Evolutionary conservation across 1,284 basidiomycete genomes (phyloP).

Genomic region (Cutaneotrichosporon dermatis): DNA sequence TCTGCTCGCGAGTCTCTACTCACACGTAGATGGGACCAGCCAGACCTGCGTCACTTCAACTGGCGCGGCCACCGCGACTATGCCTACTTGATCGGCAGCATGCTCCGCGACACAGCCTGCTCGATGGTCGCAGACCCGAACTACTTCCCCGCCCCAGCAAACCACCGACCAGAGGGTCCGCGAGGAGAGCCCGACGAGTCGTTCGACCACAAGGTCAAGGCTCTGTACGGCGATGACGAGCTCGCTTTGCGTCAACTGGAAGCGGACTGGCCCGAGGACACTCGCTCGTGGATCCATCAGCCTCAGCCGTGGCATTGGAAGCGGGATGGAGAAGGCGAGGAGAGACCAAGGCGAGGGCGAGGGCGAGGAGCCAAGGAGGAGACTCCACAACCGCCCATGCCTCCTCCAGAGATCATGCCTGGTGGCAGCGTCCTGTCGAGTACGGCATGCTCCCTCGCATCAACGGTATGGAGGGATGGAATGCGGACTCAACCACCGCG

Average conservation of each 20-base stretch:
- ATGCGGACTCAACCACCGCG: conserved; percentile 26
- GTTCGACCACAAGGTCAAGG: conserved; percentile 5
- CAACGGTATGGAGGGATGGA: conserved; percentile 38
- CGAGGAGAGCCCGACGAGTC: not conserved
- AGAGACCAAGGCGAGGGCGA: no score
- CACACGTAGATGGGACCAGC: conserved; percentile 39
- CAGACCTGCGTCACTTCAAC: conserved; percentile 46
- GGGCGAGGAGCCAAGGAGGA: no score
- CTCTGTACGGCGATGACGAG: conserved; percentile 2
- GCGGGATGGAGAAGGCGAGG: no score
- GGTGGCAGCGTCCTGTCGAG: conserved; percentile 35
- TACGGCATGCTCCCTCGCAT: conserved; percentile 41
- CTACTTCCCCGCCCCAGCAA: conserved; percentile 14
- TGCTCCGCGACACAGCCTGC: conserved; percentile 42
- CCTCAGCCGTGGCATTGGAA: not conserved
- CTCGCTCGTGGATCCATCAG: conserved; percentile 23
- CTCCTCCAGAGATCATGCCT: conserved; percentile 12
- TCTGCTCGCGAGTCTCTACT: no score
- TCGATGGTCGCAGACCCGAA: conserved; percentile 25
- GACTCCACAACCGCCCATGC: not conserved
- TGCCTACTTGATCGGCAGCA: conserved; percentile 34
- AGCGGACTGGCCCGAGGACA: conserved; percentile 26
- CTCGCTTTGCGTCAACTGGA: conserved; percentile 7
- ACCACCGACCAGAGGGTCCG: not conserved
- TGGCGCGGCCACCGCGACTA: conserved; percentile 43